These are phyloP conservation scores for Blastomyces parvus DNA, from an alignment of 2,329 filamentous ascomycete genomes.

Conservation along the genomic window DNA sequence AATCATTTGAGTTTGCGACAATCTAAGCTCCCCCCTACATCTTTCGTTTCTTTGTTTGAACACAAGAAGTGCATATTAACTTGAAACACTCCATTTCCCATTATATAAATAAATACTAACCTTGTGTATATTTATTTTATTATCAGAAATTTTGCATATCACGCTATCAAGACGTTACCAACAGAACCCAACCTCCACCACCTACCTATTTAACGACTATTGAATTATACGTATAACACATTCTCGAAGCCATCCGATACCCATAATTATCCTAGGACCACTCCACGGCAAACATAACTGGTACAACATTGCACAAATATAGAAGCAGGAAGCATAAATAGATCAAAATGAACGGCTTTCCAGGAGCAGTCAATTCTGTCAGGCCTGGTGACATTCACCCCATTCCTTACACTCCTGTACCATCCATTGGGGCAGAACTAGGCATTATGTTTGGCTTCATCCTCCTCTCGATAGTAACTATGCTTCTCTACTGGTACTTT, in stretches of 20 bases:
- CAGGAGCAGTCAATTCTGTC: not conserved
- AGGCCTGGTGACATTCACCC: constrained; percentile 8
- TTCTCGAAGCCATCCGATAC: not conserved
- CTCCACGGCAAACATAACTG: not conserved
- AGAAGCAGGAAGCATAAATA: not conserved
- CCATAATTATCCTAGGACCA: not conserved
- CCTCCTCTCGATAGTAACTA: constrained; percentile 21
- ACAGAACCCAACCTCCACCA: not conserved
- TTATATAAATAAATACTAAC: not conserved
- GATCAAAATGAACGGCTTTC: constrained; percentile 6
- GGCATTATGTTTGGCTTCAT: constrained; percentile 34
- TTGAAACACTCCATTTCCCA: not conserved
- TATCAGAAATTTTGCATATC: not conserved
- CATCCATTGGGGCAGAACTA: constrained; percentile 28
- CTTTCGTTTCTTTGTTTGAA: constrained; percentile 6
- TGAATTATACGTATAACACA: not conserved
- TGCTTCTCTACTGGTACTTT: constrained; percentile 7
- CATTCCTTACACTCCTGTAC: constrained; percentile 20
- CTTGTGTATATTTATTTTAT: not conserved
- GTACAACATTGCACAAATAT: not conserved
- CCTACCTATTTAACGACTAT: not conserved
- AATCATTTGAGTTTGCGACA: not conserved
- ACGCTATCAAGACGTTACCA: not conserved
- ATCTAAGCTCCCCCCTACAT: not conserved
- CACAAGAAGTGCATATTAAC: not conserved